A percentile compares a stretch with the other conserved stretches of the same genome.
phyloP scores from a whole-genome alignment of 352 stramenopile species.

The Phytophthora aleatoria region DNA sequence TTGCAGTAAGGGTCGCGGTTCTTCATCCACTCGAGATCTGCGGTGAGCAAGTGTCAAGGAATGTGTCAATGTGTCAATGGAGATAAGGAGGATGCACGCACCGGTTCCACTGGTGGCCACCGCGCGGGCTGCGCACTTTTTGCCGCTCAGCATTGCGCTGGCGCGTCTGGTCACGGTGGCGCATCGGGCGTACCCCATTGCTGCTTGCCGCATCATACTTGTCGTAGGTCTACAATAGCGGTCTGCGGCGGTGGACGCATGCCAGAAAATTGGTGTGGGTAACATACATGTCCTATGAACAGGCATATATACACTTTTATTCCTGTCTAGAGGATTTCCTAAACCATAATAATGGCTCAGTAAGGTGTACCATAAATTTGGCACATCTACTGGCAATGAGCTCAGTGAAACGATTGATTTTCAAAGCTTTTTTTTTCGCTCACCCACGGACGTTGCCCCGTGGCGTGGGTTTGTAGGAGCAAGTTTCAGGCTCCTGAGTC shows the following conservation, averaged over 20 bases:
- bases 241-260: constrained; percentile 13
- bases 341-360: too few relatives aligned
- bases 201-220: constrained; percentile 30
- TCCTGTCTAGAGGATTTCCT: too few relatives aligned
- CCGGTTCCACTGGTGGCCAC: constrained; percentile 14
- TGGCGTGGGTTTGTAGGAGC: too few relatives aligned
- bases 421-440: too few relatives aligned
- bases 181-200: constrained; percentile 20
- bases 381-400: too few relatives aligned
- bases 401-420: too few relatives aligned
- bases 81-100: not conserved
- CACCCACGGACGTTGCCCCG: too few relatives aligned
- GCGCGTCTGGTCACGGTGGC: constrained; percentile 1
- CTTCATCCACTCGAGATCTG: constrained; percentile 82
- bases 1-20: constrained; percentile 89
- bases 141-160: constrained; percentile 8
- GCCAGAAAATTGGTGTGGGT: not conserved
- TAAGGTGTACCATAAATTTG: too few relatives aligned
- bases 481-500: too few relatives aligned
- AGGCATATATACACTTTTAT: not conserved
- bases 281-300: not conserved
- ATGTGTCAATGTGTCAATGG: constrained; percentile 13
- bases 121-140: constrained; percentile 8
- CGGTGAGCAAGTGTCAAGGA: not conserved
- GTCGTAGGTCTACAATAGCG: not conserved